phyloP scores from a whole-genome alignment of 2,329 filamentous ascomycete genomes.

The Pezicula radicicola region DNA sequence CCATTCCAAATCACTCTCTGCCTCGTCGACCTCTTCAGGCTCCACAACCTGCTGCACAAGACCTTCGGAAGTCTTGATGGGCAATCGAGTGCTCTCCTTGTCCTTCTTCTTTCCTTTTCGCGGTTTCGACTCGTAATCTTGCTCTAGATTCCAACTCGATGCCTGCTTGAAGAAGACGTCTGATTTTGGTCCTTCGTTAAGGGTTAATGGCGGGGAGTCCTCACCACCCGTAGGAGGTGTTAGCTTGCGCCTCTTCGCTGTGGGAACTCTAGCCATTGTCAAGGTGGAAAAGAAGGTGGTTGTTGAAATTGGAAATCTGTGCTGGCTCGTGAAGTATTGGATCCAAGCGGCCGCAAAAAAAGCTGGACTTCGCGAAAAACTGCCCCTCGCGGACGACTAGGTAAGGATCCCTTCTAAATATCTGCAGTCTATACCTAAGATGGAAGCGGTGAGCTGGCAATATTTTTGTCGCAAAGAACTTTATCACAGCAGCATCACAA shows the following conservation, averaged over 20 bases:
- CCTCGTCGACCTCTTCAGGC: slow-evolving; percentile 46
- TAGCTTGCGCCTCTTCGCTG: slow-evolving; percentile 55
- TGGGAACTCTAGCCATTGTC: slow-evolving; percentile 28
- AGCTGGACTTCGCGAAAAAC: slow-evolving; percentile 16
- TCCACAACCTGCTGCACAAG: slow-evolving; percentile 58
- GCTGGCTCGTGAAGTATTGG: slow-evolving; percentile 6
- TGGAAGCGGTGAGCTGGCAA: too few relatives aligned
- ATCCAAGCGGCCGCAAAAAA: slow-evolving; percentile 16
- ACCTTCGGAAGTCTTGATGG: slow-evolving; percentile 84
- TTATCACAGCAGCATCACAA: slow-evolving; percentile 3
- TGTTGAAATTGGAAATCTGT: neutral
- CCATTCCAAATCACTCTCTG: slow-evolving; percentile 61
- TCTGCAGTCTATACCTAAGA: too few relatives aligned
- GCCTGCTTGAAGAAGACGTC: slow-evolving; percentile 66
- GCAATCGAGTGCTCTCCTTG: slow-evolving; percentile 68
- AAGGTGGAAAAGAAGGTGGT: slow-evolving; percentile 1
- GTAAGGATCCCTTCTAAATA: too few relatives aligned
- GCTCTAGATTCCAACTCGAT: slow-evolving; percentile 85
- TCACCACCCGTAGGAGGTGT: slow-evolving; percentile 50
- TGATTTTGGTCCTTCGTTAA: slow-evolving; percentile 18
- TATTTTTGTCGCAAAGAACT: too few relatives aligned
- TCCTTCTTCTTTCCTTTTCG: slow-evolving; percentile 74
- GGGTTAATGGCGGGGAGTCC: slow-evolving; percentile 27
- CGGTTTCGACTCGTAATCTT: slow-evolving; percentile 80
- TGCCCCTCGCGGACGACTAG: slow-evolving; percentile 8